Evolutionary conservation across 495 filamentous ascomycete genomes (phyloP).

Genomic region (Penicillium parvum): DNA sequence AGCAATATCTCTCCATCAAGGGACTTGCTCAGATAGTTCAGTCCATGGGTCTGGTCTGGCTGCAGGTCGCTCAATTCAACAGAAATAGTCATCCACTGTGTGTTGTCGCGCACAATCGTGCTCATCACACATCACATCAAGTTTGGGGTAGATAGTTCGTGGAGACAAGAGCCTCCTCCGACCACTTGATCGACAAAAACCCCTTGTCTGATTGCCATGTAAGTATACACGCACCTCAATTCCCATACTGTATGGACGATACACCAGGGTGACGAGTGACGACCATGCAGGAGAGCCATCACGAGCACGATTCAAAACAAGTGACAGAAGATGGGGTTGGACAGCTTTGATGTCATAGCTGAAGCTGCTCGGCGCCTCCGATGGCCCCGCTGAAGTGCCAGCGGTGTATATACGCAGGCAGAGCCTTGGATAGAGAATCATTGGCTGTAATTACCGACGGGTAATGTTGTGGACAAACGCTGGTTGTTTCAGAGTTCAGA

Average conservation of each 20-base stretch:
- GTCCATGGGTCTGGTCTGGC: too few relatives aligned
- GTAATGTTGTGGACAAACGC: conserved; percentile 33
- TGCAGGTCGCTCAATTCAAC: too few relatives aligned
- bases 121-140: background rate
- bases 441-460: conserved; percentile 22
- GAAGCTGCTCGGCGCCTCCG: background rate
- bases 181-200: conserved; percentile 30
- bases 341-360: conserved; percentile 24
- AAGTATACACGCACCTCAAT: conserved; percentile 42
- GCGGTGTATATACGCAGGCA: conserved; percentile 39
- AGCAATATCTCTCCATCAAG: too few relatives aligned
- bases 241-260: conserved; percentile 40
- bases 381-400: background rate
- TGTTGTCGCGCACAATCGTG: background rate
- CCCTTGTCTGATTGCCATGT: conserved; percentile 32
- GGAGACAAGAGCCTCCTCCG: conserved; percentile 43
- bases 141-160: background rate
- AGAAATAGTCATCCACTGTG: too few relatives aligned
- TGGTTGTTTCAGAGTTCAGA: conserved; percentile 41
- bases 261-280: too few relatives aligned
- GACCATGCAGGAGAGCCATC: conserved; percentile 23
- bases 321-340: conserved; percentile 29
- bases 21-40: too few relatives aligned
- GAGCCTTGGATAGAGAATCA: conserved; percentile 36
- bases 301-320: conserved; percentile 30